These are phyloP conservation scores for Amanita rimosa DNA, from an alignment of 768 basidiomycete species.

Conservation along the genomic window DNA sequence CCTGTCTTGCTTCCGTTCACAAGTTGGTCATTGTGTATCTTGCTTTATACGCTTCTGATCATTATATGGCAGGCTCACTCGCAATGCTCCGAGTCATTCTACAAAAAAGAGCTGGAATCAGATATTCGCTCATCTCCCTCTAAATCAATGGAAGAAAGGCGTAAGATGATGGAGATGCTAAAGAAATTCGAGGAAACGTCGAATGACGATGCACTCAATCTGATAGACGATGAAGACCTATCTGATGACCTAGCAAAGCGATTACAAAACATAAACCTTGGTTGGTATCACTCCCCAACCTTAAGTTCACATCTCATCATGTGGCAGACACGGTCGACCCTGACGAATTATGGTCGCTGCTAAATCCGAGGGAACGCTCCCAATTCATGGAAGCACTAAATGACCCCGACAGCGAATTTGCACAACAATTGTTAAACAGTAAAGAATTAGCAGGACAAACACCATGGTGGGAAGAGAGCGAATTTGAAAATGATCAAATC, in stretches of 20 bases:
- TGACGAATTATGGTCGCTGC: conserved; percentile 47
- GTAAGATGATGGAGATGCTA: conserved; percentile 58
- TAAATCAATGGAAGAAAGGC: conserved; percentile 44
- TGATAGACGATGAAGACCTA: no score
- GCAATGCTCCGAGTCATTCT: conserved; percentile 75
- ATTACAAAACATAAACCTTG: conserved; percentile 48
- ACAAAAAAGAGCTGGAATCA: conserved; percentile 59
- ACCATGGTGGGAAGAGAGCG: conserved; percentile 65
- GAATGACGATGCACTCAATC: conserved; percentile 25
- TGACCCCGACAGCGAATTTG: conserved; percentile 52
- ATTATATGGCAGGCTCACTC: conserved; percentile 35
- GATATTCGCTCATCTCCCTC: conserved; percentile 49
- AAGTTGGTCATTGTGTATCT: conserved; percentile 27
- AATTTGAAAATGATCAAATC: conserved; percentile 6
- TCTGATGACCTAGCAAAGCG: conserved; percentile 33
- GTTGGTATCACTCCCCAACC: conserved; percentile 24
- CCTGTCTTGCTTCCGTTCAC: conserved; percentile 64
- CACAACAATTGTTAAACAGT: conserved; percentile 47
- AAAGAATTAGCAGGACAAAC: conserved; percentile 36
- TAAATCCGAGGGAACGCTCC: conserved; percentile 47
- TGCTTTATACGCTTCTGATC: neutral
- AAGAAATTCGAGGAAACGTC: conserved; percentile 54
- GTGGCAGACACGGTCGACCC: conserved; percentile 40
- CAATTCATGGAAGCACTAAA: conserved; percentile 48
- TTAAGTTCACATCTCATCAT: neutral